Conservation (phyloP, 2,329 filamentous ascomycete species). For the Epichloe amarillans region DNA sequence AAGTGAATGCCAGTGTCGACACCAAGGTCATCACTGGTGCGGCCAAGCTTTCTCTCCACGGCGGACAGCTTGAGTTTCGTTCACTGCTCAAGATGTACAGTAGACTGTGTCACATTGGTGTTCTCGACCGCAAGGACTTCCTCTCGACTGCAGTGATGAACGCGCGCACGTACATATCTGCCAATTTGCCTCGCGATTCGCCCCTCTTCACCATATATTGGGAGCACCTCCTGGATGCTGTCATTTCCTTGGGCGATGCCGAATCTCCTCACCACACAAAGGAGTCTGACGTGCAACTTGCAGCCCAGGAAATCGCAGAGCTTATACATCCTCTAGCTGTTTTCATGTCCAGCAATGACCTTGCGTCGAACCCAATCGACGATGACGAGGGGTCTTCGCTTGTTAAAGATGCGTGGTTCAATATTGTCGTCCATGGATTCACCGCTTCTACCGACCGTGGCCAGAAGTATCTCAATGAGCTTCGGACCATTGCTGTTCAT, state of each 20-base stretch:
- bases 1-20: constrained; percentile 69
- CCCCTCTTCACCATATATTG: constrained; percentile 74
- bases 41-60: constrained; percentile 62
- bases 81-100: constrained; percentile 75
- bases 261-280: constrained; percentile 61
- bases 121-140: constrained; percentile 52
- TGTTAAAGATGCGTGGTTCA: constrained; percentile 93
- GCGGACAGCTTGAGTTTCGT: constrained; percentile 70
- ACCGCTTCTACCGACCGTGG: constrained; percentile 60
- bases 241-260: constrained; percentile 82
- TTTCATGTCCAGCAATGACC: constrained; percentile 57
- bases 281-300: constrained; percentile 67
- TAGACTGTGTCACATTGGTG: constrained; percentile 58
- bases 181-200: constrained; percentile 52
- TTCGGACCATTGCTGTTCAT: constrained; percentile 74
- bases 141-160: constrained; percentile 63
- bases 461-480: constrained; percentile 59
- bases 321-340: constrained; percentile 78
- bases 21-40: constrained; percentile 74
- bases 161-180: constrained; percentile 68
- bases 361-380: constrained; percentile 32
- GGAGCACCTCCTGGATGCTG: constrained; percentile 68
- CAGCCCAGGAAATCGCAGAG: constrained; percentile 76
- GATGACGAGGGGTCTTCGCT: constrained; percentile 61
- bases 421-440: constrained; percentile 90